Evolutionary conservation across 2,329 filamentous ascomycete genomes (phyloP).

Genomic region (Eutypa lata): DNA sequence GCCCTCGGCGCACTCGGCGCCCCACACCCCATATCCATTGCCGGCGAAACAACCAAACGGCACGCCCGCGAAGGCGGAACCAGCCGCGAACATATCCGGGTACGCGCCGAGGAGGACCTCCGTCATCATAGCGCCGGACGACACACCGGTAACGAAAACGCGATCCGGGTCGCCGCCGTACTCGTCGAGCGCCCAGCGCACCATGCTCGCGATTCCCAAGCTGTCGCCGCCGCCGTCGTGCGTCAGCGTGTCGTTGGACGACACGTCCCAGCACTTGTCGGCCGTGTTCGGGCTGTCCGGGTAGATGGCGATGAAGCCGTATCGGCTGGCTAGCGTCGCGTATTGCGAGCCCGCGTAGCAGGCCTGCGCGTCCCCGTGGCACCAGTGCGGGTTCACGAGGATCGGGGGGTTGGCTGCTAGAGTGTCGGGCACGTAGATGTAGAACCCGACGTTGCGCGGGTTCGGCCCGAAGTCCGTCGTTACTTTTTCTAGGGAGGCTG

Average conservation of each 20-base stretch:
- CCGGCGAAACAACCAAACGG: conserved; percentile 50
- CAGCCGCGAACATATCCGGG: conserved; percentile 45
- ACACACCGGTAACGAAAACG: conserved; percentile 29
- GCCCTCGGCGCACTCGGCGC: conserved; percentile 48
- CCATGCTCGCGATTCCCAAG: conserved; percentile 37
- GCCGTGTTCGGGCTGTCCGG: conserved; percentile 30
- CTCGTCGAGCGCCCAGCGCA: conserved; percentile 29
- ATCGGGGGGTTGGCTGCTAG: conserved; percentile 34
- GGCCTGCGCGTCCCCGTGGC: conserved; percentile 49
- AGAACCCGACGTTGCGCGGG: conserved; percentile 49
- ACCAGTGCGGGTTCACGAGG: conserved; percentile 56
- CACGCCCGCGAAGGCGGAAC: conserved; percentile 42
- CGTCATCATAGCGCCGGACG: conserved; percentile 32
- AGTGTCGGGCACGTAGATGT: conserved; percentile 45
- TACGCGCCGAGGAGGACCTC: conserved; percentile 43
- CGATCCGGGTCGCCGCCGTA: conserved; percentile 30
- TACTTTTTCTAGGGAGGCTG: conserved; percentile 26
- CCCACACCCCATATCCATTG: conserved; percentile 43
- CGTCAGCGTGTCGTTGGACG: conserved; percentile 34
- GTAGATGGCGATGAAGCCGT: conserved; percentile 36
- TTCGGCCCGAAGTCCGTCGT: conserved; percentile 39
- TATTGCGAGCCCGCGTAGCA: conserved; percentile 51
- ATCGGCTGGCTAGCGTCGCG: conserved; percentile 46
- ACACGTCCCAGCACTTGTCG: conserved; percentile 58
- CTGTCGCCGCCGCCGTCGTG: conserved; percentile 36